Conservation (phyloP, 116 monocot genomes). For the Cymodocea nodosa region DNA sequence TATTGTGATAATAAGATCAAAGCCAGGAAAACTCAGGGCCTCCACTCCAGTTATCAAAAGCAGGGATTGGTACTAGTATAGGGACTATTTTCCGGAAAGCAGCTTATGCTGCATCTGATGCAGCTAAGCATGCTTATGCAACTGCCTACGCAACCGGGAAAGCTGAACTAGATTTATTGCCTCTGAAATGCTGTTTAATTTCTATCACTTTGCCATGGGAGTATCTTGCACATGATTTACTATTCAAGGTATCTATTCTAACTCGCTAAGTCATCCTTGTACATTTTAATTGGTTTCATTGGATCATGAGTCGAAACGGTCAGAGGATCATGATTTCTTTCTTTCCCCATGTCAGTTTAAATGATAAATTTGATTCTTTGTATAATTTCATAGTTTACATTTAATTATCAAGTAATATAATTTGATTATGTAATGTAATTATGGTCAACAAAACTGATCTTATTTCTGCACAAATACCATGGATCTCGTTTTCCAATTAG, state of each 20-base stretch:
- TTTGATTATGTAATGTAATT: too few relatives aligned
- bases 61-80: constrained; percentile 34
- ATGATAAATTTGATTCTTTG: too few relatives aligned
- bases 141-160: constrained; percentile 31
- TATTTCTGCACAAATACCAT: too few relatives aligned
- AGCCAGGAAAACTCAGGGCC: constrained; percentile 44
- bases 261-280: background rate
- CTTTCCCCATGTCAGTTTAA: too few relatives aligned
- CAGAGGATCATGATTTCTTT: too few relatives aligned
- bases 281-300: too few relatives aligned
- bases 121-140: constrained; percentile 74
- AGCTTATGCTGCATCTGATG: constrained; percentile 61
- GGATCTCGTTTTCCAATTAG: too few relatives aligned
- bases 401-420: too few relatives aligned
- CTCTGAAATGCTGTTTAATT: constrained; percentile 92
- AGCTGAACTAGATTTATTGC: constrained; percentile 33
- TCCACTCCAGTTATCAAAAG: constrained; percentile 40
- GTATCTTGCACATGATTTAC: constrained; percentile 74
- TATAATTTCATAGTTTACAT: too few relatives aligned
- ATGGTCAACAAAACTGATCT: too few relatives aligned
- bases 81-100: constrained; percentile 62
- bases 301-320: too few relatives aligned
- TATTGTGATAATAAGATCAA: constrained; percentile 46
- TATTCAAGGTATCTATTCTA: constrained; percentile 49
- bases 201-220: constrained; percentile 96